A percentile compares a stretch with the other conserved stretches of the same genome.
These are phyloP conservation scores for Penicillium coprophilum DNA, from an alignment of 495 filamentous ascomycete genomes.

Conservation along the genomic window DNA sequence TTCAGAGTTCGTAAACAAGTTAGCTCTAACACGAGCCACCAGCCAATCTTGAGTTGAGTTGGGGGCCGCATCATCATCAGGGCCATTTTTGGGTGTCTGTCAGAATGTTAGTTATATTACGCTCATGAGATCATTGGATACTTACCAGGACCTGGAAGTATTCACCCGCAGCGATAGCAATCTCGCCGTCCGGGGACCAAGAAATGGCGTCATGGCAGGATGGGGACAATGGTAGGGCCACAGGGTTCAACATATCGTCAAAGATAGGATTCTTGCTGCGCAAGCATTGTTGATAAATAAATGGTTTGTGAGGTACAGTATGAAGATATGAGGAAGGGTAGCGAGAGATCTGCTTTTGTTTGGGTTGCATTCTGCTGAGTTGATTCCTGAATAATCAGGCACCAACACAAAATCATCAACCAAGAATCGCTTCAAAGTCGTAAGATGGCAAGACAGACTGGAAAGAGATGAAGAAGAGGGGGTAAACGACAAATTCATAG, in stretches of 20 bases:
- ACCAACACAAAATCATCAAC: background rate
- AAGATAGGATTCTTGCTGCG: background rate
- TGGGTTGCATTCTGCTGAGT: slow-evolving; percentile 6
- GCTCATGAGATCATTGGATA: background rate
- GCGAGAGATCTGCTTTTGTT: background rate
- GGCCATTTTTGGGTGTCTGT: slow-evolving; percentile 31
- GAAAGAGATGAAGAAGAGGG: too few relatives aligned
- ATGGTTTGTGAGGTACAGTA: background rate
- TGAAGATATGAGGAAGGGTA: background rate
- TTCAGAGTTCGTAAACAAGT: slow-evolving; percentile 54
- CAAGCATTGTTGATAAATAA: background rate
- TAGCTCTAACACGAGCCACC: slow-evolving; percentile 45
- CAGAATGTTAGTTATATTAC: slow-evolving; percentile 1
- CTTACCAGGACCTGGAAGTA: slow-evolving; percentile 56
- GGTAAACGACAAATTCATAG: background rate
- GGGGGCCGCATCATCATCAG: slow-evolving; percentile 11
- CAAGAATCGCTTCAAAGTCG: background rate
- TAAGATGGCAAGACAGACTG: background rate
- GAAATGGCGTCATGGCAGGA: slow-evolving; percentile 53
- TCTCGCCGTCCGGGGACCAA: slow-evolving; percentile 63
- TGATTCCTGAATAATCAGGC: slow-evolving; percentile 6
- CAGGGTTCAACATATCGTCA: slow-evolving; percentile 33
- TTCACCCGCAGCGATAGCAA: slow-evolving; percentile 60
- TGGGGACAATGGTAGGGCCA: slow-evolving; percentile 38
- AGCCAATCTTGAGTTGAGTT: slow-evolving; percentile 32